Evolutionary conservation across 805 yeast genomes (phyloP).

Genomic region (Metschnikowia proteae): DNA sequence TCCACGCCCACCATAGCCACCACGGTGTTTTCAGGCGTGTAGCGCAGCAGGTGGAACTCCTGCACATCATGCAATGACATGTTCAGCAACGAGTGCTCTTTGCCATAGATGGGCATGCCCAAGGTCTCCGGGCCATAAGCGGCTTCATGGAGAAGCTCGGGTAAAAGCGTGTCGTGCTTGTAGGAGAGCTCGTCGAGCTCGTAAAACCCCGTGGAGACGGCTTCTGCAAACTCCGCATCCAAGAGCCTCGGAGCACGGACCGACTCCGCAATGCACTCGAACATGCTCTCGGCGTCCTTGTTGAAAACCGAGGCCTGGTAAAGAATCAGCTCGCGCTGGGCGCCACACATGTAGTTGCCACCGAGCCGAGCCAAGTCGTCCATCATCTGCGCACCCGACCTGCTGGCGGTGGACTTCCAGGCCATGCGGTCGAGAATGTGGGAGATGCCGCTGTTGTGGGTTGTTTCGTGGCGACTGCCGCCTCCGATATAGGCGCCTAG

Average conservation of each 20-base stretch:
- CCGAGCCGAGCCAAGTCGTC: constrained; percentile 76
- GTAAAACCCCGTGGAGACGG: constrained; percentile 67
- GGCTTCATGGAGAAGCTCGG: constrained; percentile 83
- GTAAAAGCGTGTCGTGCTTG: constrained; percentile 80
- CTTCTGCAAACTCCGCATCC: constrained; percentile 68
- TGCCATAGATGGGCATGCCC: constrained; percentile 84
- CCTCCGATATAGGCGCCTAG: constrained; percentile 86
- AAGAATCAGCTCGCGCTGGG: constrained; percentile 86
- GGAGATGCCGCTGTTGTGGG: constrained; percentile 61
- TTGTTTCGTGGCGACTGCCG: constrained; percentile 80
- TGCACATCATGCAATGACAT: constrained; percentile 52
- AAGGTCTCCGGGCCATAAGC: constrained; percentile 72
- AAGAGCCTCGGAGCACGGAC: constrained; percentile 66
- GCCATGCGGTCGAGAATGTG: constrained; percentile 86
- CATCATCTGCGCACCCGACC: constrained; percentile 65
- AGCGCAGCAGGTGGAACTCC: constrained; percentile 61
- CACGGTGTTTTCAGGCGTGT: constrained; percentile 76
- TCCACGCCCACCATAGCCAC: constrained; percentile 85
- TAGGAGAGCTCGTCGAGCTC: constrained; percentile 80
- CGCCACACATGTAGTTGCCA: constrained; percentile 90
- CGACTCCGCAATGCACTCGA: constrained; percentile 71
- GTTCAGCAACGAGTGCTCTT: constrained; percentile 57
- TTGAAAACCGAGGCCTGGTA: constrained; percentile 95
- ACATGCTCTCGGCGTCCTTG: constrained; percentile 75
- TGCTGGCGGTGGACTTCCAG: constrained; percentile 62